phyloP scores from a whole-genome alignment of 306 rosid species.

The Biancaea sappan region DNA sequence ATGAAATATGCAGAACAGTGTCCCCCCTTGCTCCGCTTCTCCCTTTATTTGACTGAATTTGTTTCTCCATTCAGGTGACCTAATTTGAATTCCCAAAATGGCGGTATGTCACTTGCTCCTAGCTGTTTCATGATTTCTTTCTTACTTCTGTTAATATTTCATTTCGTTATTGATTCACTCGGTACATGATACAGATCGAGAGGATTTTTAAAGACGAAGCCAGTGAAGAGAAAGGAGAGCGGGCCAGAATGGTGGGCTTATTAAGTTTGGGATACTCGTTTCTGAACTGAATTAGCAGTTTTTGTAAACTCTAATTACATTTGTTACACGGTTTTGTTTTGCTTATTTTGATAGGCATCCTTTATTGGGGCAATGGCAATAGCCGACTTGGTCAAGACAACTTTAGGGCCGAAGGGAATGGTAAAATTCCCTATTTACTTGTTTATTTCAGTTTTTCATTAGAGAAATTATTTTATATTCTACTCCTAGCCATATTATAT shows the following conservation, averaged over 20 bases:
- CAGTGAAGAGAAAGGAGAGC: conserved; percentile 94
- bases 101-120: conserved; percentile 54
- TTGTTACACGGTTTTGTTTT: conserved; percentile 17
- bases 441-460: neutral
- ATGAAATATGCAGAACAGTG: neutral
- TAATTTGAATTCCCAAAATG: conserved; percentile 47
- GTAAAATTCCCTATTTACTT: conserved; percentile 39
- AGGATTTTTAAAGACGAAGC: conserved; percentile 92
- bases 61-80: conserved; percentile 37
- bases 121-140: neutral
- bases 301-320: neutral
- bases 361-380: conserved; percentile 96
- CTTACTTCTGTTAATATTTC: neutral
- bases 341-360: conserved; percentile 61
- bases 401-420: conserved; percentile 98
- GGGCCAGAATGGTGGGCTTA: conserved; percentile 87
- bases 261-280: neutral
- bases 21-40: neutral
- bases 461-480: neutral
- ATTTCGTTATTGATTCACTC: conserved; percentile 14
- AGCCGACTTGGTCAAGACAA: conserved; percentile 96
- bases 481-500: neutral
- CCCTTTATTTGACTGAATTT: neutral
- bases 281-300: neutral
- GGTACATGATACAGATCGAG: conserved; percentile 54